phyloP scores from a whole-genome alignment of 805 yeast genomes.

The Kodamaea kakaduensis region DNA sequence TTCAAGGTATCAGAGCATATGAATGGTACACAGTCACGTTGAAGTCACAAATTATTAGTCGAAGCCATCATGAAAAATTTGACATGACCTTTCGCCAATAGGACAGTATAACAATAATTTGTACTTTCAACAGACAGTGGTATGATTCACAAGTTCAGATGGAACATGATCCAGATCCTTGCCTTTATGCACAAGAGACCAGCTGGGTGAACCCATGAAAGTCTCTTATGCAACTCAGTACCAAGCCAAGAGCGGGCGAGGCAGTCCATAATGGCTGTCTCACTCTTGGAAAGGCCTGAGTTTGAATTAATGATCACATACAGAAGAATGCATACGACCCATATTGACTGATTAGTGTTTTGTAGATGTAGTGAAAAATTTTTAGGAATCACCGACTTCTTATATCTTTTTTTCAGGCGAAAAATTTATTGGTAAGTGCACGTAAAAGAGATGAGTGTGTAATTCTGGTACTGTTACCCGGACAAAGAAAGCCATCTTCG shows the following conservation, averaged over 20 bases:
- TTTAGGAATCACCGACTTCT: slow-evolving; percentile 9
- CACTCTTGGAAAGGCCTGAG: slow-evolving; percentile 17
- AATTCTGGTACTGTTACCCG: slow-evolving; percentile 1
- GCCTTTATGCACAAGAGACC: no score
- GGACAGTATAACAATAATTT: no score
- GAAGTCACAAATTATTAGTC: no score
- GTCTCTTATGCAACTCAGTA: no score
- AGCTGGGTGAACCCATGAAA: no score
- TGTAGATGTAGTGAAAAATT: slow-evolving; percentile 9
- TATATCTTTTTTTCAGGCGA: slow-evolving; percentile 11
- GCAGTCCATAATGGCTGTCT: slow-evolving; percentile 8
- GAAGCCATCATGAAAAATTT: no score
- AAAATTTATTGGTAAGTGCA: slow-evolving; percentile 18
- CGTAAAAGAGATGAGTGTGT: slow-evolving; percentile 3
- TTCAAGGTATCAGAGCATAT: no score
- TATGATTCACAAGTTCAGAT: no score
- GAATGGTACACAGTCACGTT: no score
- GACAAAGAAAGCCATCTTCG: neutral
- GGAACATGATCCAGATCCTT: no score
- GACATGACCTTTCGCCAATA: no score
- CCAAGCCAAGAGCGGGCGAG: slow-evolving; percentile 23
- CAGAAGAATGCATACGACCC: slow-evolving; percentile 99
- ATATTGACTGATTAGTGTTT: slow-evolving; percentile 58
- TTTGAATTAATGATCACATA: slow-evolving; percentile 49
- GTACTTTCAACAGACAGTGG: no score